phyloP scores from a whole-genome alignment of 495 filamentous ascomycete genomes.

The Aspergillus mulundensis region DNA sequence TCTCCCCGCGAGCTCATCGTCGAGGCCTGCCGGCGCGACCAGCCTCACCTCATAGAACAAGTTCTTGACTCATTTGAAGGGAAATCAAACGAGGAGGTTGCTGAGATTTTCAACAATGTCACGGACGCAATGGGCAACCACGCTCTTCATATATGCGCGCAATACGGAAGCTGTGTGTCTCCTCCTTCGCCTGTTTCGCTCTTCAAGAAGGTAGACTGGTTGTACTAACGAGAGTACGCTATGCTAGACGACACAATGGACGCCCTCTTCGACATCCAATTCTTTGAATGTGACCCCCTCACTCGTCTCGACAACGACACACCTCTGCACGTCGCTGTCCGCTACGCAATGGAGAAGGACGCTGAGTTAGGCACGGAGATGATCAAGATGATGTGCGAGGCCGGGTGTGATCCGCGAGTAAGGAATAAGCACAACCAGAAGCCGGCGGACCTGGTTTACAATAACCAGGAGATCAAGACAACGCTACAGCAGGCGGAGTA shows the following conservation, averaged over 20 bases:
- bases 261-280: slow-evolving; percentile 85
- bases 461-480: slow-evolving; percentile 63
- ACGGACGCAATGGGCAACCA: slow-evolving; percentile 81
- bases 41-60: slow-evolving; percentile 72
- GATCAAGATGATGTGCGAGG: slow-evolving; percentile 88
- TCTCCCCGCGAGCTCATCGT: slow-evolving; percentile 79
- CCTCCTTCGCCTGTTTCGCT: neutral
- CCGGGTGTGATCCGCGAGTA: slow-evolving; percentile 70
- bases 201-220: neutral
- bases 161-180: slow-evolving; percentile 75
- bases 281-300: slow-evolving; percentile 88
- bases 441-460: slow-evolving; percentile 37
- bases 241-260: slow-evolving; percentile 84
- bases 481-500: slow-evolving; percentile 77
- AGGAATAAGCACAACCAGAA: slow-evolving; percentile 46
- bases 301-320: slow-evolving; percentile 81
- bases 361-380: slow-evolving; percentile 61
- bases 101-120: slow-evolving; percentile 75
- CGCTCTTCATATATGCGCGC: slow-evolving; percentile 83
- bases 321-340: slow-evolving; percentile 82
- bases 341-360: slow-evolving; percentile 72
- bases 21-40: slow-evolving; percentile 91
- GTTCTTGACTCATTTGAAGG: slow-evolving; percentile 42
- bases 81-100: slow-evolving; percentile 52
- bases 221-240: neutral